phyloP scores from a whole-genome alignment of 2,329 filamentous ascomycete genomes.

The Fonsecaea pedrosoi region DNA sequence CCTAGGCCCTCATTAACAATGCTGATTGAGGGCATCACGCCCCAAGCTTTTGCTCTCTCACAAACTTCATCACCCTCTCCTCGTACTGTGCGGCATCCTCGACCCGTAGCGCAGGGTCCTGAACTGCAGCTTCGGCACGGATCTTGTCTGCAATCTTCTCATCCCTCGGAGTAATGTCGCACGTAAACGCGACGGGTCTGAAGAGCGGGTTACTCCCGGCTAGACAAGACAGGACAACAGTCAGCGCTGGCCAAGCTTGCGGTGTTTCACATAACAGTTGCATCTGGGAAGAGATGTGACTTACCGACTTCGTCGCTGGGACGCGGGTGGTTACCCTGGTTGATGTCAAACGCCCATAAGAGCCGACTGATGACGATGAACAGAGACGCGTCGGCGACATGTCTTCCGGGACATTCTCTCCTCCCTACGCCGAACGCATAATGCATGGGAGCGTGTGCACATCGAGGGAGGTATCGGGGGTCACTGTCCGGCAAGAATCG shows the following conservation, averaged over 20 bases:
- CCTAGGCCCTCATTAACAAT: no score
- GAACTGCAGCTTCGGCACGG: slow-evolving; percentile 1
- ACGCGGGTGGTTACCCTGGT: slow-evolving; percentile 7
- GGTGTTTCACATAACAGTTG: background rate
- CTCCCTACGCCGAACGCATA: slow-evolving; percentile 64
- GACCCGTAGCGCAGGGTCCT: background rate
- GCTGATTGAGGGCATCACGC: background rate
- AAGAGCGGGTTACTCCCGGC: slow-evolving; percentile 10
- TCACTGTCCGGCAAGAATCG: slow-evolving; percentile 47
- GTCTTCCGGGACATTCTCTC: slow-evolving; percentile 43
- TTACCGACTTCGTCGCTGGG: slow-evolving; percentile 23
- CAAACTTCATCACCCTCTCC: background rate
- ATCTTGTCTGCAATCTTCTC: slow-evolving; percentile 2
- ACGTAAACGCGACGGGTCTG: slow-evolving; percentile 5
- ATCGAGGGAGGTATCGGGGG: slow-evolving; percentile 47
- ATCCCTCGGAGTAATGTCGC: slow-evolving; percentile 17
- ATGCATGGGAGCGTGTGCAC: slow-evolving; percentile 45
- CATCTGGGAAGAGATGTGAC: background rate
- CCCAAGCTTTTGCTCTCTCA: background rate
- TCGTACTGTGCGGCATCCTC: slow-evolving; percentile 19
- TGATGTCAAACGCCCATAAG: slow-evolving; percentile 51
- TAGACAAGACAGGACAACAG: background rate
- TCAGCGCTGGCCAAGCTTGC: no score
- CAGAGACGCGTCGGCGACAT: slow-evolving; percentile 47
- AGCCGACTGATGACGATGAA: slow-evolving; percentile 65